Evolutionary conservation across 2,329 filamentous ascomycete species (phyloP).

Genomic region (Monosporascus sp.): DNA sequence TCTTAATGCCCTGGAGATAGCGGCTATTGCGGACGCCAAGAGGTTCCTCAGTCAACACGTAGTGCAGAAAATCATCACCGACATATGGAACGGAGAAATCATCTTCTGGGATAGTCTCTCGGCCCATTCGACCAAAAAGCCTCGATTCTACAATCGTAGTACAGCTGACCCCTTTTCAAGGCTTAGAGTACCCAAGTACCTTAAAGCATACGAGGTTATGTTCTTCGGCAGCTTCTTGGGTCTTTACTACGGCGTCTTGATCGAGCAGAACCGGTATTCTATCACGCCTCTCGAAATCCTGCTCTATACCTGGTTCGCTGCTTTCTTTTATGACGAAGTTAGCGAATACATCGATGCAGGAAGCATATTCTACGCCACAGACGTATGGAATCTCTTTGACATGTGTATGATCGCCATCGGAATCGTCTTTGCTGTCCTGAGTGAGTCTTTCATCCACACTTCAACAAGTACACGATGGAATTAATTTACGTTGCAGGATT

Average conservation of each 20-base stretch:
- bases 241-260: conserved; percentile 81
- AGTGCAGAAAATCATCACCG: conserved; percentile 66
- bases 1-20: conserved; percentile 77
- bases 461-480: conserved; percentile 7
- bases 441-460: conserved; percentile 45
- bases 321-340: conserved; percentile 83
- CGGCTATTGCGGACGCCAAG: conserved; percentile 64
- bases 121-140: conserved; percentile 58
- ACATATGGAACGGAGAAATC: conserved; percentile 69
- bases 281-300: conserved; percentile 66
- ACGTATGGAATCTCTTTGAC: conserved; percentile 76
- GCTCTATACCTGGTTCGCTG: conserved; percentile 80
- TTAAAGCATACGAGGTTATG: conserved; percentile 65
- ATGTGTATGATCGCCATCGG: conserved; percentile 71
- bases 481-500: conserved; percentile 43
- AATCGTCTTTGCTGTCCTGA: conserved; percentile 62
- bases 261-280: conserved; percentile 61
- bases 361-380: conserved; percentile 75
- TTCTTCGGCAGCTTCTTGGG: conserved; percentile 67
- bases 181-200: conserved; percentile 66
- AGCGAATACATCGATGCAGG: conserved; percentile 83
- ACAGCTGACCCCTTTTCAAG: conserved; percentile 61
- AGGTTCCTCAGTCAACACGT: conserved; percentile 65
- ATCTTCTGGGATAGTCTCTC: conserved; percentile 68
- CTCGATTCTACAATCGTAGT: conserved; percentile 58